phyloP scores from a whole-genome alignment of 495 filamentous ascomycete genomes.

The Talaromyces ruber region DNA sequence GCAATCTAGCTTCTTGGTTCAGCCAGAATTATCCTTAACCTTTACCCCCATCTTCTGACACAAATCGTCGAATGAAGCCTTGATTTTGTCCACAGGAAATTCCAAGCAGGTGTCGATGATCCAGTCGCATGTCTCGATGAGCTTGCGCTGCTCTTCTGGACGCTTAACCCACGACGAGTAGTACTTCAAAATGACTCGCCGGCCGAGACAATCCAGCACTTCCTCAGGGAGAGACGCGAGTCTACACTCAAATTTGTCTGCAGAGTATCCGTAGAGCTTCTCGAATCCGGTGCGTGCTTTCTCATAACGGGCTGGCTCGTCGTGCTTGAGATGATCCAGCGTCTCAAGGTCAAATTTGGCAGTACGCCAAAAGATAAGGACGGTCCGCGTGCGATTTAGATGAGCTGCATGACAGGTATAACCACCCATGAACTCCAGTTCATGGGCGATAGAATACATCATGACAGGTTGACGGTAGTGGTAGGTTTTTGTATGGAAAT shows the following conservation, averaged over 20 bases:
- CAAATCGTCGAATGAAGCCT: background rate
- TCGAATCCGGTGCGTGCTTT: background rate
- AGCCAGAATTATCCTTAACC: background rate
- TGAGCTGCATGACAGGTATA: background rate
- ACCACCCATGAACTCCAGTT: background rate
- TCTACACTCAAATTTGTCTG: background rate
- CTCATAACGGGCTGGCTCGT: background rate
- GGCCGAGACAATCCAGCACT: background rate
- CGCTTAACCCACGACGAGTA: background rate
- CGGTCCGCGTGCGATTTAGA: background rate
- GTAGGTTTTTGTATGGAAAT: background rate
- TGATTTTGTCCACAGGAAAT: background rate
- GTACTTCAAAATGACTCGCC: background rate
- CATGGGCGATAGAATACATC: background rate
- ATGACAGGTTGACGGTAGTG: background rate
- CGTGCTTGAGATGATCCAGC: background rate
- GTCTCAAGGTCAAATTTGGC: background rate
- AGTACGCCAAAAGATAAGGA: background rate
- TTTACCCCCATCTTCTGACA: background rate
- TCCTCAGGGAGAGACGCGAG: background rate
- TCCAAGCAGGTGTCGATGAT: background rate
- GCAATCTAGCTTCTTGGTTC: background rate
- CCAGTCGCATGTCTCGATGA: background rate
- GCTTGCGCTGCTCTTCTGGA: background rate
- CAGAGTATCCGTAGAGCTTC: background rate